Evolutionary conservation across 495 filamentous ascomycete species (phyloP).

Genomic region (Gamarada debralockiae): DNA sequence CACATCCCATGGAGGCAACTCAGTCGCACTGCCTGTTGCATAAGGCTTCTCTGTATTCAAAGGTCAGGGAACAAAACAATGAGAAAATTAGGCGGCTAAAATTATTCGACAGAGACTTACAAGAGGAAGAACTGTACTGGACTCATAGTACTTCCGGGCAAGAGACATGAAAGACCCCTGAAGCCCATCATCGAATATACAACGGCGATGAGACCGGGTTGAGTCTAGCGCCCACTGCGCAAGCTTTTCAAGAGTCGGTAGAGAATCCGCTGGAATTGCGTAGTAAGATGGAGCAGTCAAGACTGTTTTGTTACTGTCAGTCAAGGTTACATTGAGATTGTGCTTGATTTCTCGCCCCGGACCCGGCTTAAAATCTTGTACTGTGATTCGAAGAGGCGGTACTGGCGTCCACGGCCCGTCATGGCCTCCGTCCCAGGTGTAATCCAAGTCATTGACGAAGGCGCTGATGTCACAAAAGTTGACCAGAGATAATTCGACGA

Average conservation of each 20-base stretch:
- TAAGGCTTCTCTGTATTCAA: background rate
- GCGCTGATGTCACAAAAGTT: background rate
- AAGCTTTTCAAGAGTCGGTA: background rate
- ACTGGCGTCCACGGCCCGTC: background rate
- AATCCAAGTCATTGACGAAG: background rate
- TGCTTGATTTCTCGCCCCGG: background rate
- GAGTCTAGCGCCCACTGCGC: background rate
- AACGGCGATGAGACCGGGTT: background rate
- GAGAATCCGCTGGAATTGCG: background rate
- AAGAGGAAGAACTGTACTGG: background rate
- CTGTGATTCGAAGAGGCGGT: background rate
- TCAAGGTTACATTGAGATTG: background rate
- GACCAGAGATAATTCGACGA: background rate
- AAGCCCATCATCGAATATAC: background rate
- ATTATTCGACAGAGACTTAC: background rate
- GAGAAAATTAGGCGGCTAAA: background rate
- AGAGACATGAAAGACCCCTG: conserved; percentile 1
- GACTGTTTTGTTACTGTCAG: background rate
- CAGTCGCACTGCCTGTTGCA: background rate
- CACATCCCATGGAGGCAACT: background rate
- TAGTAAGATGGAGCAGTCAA: background rate
- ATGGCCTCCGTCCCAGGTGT: background rate
- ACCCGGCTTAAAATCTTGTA: background rate
- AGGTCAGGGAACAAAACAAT: too few relatives aligned
- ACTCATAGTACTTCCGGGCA: background rate